Base-by-base conservation (phyloP, 352 stramenopile species). In the Thalassiosira livingstoniorum region DNA sequence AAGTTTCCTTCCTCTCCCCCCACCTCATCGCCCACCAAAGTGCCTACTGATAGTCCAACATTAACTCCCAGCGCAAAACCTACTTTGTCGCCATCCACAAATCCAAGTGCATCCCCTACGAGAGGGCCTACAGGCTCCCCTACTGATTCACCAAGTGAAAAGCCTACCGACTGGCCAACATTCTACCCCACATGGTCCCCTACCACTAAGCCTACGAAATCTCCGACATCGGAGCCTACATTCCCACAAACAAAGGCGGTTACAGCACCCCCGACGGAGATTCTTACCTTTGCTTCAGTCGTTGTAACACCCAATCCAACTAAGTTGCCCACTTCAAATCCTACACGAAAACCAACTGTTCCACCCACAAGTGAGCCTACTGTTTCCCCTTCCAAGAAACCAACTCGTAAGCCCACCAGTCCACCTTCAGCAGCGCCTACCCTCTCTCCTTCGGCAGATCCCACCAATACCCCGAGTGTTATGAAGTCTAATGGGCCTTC, bases 81-180 rank as follows among this genome's bases (percentile, higher is more conserved):
- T 31, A 60, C 10, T 53, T 18, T 53, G 10, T 53, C 42, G 42
- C 10, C 42, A 53, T 53, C 42, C 21, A 53, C 10, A 18, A 53
- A 53, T 53, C 42, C 58, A 53, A 67, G 58, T 53, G 27, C 18
- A 2, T 47, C 34, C 2, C n/a, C n/a, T n/a, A n/a, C n/a, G n/a
- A n/a, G n/a, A n/a, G n/a, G n/a, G n/a, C 37, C 27, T 64, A 64
- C 57, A 64, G 25, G 27, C 29, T 45, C 57, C 10, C 57, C 57
- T 21, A 29, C 57, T 29, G 57, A 58, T 15, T 23, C 29, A 15
- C 51, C 23, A 58, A 18, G 21, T 58, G 21, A 31, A 4, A 23
- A 23, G 7, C 21, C 51, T 7, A 58, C 51, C 29, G 51, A 58
- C 29, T 7, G 4, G 5, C 51, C 51, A 58, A 58, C 54, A 63